Evolutionary conservation across 345 rosid genomes (phyloP).

Genomic region (Bruguiera parviflora): DNA sequence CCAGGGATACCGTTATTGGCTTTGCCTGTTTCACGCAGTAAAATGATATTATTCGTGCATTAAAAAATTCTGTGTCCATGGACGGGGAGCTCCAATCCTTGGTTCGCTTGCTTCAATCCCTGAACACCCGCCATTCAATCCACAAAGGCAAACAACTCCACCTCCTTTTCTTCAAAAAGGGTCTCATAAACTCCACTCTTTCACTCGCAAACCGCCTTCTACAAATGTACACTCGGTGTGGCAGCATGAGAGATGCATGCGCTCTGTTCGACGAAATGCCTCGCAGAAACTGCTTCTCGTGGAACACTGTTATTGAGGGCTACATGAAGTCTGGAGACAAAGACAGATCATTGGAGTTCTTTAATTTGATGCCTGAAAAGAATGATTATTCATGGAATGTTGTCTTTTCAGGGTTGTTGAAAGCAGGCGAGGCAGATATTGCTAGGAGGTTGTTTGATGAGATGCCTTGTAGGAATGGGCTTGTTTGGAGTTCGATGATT

Average conservation of each 20-base stretch:
- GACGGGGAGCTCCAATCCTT: slow-evolving; percentile 24
- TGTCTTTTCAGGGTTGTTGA: slow-evolving; percentile 60
- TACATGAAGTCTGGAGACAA: slow-evolving; percentile 49
- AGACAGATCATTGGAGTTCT: slow-evolving; percentile 37
- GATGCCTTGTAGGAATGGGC: slow-evolving; percentile 61
- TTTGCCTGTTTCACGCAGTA: too few species aligned
- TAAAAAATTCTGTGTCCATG: slow-evolving; percentile 16
- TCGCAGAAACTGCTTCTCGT: slow-evolving; percentile 52
- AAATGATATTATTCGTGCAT: too few species aligned
- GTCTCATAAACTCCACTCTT: slow-evolving; percentile 43
- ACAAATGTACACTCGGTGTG: slow-evolving; percentile 40
- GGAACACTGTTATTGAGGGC: slow-evolving; percentile 73
- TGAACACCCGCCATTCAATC: slow-evolving; percentile 32
- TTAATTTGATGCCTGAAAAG: slow-evolving; percentile 51
- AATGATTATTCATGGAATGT: slow-evolving; percentile 68
- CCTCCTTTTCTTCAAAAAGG: slow-evolving; percentile 50
- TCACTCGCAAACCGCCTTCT: slow-evolving; percentile 57
- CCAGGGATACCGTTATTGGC: too few species aligned
- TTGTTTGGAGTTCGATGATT: slow-evolving; percentile 61
- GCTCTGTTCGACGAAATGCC: slow-evolving; percentile 73
- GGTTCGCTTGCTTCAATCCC: slow-evolving; percentile 38
- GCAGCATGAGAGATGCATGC: slow-evolving; percentile 37
- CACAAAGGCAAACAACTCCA: slow-evolving; percentile 53
- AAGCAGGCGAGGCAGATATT: slow-evolving; percentile 45
- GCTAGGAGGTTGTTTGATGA: slow-evolving; percentile 53